Percentiles rank a stretch among this genome's conserved stretches.
phyloP scores from a whole-genome alignment of 2,329 filamentous ascomycete genomes.

The Colletotrichum spinosum region DNA sequence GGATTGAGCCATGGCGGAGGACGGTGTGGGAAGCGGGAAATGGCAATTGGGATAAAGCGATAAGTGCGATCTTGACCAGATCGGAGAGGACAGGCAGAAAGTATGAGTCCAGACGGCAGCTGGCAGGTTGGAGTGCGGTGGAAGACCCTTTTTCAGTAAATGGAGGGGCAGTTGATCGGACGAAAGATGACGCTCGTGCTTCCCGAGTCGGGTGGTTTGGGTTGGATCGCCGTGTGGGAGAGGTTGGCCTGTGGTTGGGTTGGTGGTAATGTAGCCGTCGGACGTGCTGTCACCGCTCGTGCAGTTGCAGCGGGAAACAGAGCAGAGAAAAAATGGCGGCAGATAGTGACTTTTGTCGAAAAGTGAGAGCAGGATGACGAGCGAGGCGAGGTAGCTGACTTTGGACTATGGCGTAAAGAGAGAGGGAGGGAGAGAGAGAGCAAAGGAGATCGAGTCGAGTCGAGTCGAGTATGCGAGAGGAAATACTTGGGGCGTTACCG shows the following conservation, averaged over 20 bases:
- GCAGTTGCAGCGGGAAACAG: constrained; percentile 19
- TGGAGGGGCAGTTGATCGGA: constrained; percentile 27
- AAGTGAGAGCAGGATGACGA: constrained; percentile 1
- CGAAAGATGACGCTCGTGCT: constrained; percentile 27
- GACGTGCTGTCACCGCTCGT: constrained; percentile 18
- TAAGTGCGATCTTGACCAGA: constrained; percentile 21
- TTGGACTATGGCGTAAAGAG: neutral
- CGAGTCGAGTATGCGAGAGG: neutral
- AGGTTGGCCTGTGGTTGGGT: constrained; percentile 33
- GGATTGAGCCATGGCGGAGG: constrained; percentile 51
- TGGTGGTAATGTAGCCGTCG: constrained; percentile 1
- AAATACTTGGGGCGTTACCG: no score
- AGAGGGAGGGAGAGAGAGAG: neutral
- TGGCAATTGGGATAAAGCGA: neutral
- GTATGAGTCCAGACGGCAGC: constrained; percentile 16
- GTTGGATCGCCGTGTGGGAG: constrained; percentile 15
- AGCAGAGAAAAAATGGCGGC: neutral
- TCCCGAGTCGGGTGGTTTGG: constrained; percentile 10
- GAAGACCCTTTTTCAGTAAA: constrained; percentile 26
- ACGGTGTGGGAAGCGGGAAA: constrained; percentile 1
- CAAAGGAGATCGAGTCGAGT: neutral
- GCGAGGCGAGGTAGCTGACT: constrained; percentile 12
- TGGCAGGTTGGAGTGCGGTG: constrained; percentile 3
- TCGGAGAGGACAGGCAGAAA: constrained; percentile 9
- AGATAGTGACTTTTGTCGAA: constrained; percentile 33